Evolutionary conservation across 1,139 yeast genomes (phyloP).

Genomic region (Yueomyces sp.): DNA sequence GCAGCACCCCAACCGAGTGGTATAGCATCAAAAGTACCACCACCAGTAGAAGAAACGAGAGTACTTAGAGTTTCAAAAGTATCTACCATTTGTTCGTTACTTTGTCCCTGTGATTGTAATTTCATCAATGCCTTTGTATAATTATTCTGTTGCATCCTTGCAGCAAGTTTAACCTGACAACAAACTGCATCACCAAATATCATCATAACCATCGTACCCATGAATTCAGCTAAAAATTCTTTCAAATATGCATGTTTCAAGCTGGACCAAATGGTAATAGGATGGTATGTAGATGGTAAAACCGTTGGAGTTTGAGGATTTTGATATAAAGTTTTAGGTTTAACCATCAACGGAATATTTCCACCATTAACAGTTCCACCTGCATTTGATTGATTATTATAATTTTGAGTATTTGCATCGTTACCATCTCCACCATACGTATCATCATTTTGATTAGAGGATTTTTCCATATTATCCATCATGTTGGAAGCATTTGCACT

Average conservation of each 20-base stretch:
- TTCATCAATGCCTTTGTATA: conserved; percentile 8
- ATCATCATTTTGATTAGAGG: conserved; percentile 1
- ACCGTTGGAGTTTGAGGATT: conserved; percentile 27
- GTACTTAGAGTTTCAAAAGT: conserved; percentile 9
- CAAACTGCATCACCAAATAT: conserved; percentile 35
- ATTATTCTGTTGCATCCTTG: conserved; percentile 8
- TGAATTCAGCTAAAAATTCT: conserved; percentile 32
- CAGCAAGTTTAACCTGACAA: conserved; percentile 28
- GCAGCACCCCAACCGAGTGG: conserved; percentile 40
- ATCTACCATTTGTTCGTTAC: conserved; percentile 5
- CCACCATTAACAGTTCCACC: conserved; percentile 5
- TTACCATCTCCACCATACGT: conserved; percentile 1
- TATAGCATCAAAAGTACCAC: conserved; percentile 31
- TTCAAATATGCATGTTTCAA: conserved; percentile 20
- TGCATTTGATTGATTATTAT: conserved; percentile 5
- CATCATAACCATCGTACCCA: conserved; percentile 34
- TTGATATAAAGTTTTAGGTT: conserved; percentile 24
- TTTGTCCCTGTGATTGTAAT: conserved; percentile 5
- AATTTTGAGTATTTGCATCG: conserved; percentile 2
- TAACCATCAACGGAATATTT: conserved; percentile 21
- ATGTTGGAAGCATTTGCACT: not conserved
- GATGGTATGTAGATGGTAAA: conserved; percentile 25
- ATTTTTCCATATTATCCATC: not conserved
- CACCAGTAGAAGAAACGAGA: conserved; percentile 12
- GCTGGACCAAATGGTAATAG: conserved; percentile 24